Base-by-base conservation (phyloP, 139 green algal species). In the Haematococcus sp. region DNA sequence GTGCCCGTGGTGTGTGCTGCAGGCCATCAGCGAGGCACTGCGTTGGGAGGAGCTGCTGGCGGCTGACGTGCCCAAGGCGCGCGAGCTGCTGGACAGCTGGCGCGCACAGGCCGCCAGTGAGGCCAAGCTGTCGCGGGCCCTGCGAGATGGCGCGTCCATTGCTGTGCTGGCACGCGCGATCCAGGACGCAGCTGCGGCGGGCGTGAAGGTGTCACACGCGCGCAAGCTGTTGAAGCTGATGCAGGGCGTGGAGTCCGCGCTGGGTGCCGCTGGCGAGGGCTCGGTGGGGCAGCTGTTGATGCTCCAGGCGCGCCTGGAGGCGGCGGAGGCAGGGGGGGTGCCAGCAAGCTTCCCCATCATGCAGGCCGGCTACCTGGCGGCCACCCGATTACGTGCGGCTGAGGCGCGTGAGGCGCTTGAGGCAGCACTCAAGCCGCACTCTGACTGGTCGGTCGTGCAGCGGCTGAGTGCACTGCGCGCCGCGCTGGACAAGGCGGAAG, bases 191-290 rank as follows among this genome's bases (percentile, higher is more conserved):
- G 79, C 86, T 7, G 78, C 88, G 9, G 76, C 83, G 16, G 90
- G 90, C 1, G 86, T 93, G 40, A 90, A 88, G 40, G 89, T 94
- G 4, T 35, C 61, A 30, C 19, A 55, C 17, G 84, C 84, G 1
- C 70, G 63, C 16, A 63, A 69, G n/a, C 28, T 86, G 22, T 77
- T 93, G 16, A 94, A 95, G 83, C 72, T 95, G 27, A 86, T 93
- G 87, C 86, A 92, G 63, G 80, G 73, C 40, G 68, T 95, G 51
- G 90, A 95, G 60, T 68, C 80, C 4, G 87, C 82, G 19, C 63
- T 91, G 59, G 71, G 11, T 13, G 63, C 54, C 59, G 28, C 34
- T 16, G 59, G 25, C 61, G 52, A 63, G 32, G 82, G 76, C 1
- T 51, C 74, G 9, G 68, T 77, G 1, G 68, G 66, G 15, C 76